These are phyloP conservation scores for Agaricus blazei DNA, from an alignment of 768 basidiomycete species.

Conservation along the genomic window DNA sequence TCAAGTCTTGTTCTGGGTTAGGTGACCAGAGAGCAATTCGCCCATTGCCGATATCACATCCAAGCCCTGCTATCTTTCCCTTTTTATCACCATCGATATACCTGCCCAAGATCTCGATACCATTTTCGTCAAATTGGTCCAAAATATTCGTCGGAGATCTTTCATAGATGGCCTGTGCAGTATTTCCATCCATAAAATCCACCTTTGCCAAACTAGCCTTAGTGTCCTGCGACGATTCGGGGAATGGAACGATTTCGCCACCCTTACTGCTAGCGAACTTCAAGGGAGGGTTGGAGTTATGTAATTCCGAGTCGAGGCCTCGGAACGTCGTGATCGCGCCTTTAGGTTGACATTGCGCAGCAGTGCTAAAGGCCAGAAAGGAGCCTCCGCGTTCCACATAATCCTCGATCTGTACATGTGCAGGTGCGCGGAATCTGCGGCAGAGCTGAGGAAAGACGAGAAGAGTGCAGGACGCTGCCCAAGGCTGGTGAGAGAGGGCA, in stretches of 20 bases:
- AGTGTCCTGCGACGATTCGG: background rate
- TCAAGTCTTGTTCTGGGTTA: conserved; percentile 12
- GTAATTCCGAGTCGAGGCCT: background rate
- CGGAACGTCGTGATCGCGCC: conserved; percentile 2
- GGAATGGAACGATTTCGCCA: conserved; percentile 2
- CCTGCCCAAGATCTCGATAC: background rate
- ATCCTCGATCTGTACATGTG: conserved; percentile 1
- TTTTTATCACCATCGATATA: background rate
- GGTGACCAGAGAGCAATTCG: conserved; percentile 8
- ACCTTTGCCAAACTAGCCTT: background rate
- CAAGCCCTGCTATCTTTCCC: conserved; percentile 3
- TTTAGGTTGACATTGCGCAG: conserved; percentile 5
- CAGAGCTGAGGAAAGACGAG: conserved; percentile 12
- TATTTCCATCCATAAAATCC: background rate
- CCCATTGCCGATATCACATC: conserved; percentile 5
- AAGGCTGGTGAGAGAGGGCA: conserved; percentile 14
- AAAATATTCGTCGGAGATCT: background rate
- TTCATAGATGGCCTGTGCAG: conserved; percentile 1
- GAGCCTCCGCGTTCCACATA: conserved; percentile 15
- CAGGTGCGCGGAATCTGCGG: background rate
- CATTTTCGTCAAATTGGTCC: background rate
- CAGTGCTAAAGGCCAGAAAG: conserved; percentile 11
- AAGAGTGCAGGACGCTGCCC: conserved; percentile 12
- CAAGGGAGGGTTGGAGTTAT: background rate
- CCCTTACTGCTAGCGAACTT: conserved; percentile 11